phyloP scores from a whole-genome alignment of 495 filamentous ascomycete species.

The Xylaria venustula region DNA sequence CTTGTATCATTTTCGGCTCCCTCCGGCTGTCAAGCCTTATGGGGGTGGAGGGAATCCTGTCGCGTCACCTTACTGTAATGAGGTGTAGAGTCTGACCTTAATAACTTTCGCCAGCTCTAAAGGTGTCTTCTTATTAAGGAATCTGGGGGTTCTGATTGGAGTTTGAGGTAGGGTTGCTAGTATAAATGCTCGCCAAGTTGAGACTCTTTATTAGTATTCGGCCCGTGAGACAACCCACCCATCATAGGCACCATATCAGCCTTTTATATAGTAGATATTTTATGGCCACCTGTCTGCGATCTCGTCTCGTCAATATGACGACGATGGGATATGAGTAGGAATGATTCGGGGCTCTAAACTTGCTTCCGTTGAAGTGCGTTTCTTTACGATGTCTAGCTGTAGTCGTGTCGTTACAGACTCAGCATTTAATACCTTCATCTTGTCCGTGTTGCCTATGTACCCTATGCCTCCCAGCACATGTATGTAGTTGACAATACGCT shows the following conservation, averaged over 20 bases:
- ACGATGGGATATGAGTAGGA: not conserved
- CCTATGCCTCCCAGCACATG: no score
- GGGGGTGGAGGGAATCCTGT: not conserved
- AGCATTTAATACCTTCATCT: no score
- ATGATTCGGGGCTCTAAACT: not conserved
- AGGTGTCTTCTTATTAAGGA: not conserved
- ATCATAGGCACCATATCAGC: not conserved
- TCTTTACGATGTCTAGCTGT: no score
- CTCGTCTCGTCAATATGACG: not conserved
- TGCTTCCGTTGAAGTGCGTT: not conserved
- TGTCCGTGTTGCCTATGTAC: no score
- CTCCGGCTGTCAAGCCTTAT: not conserved
- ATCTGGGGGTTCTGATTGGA: conserved; percentile 9
- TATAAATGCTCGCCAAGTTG: conserved; percentile 21
- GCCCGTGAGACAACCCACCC: conserved; percentile 19
- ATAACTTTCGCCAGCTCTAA: not conserved
- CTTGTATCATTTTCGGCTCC: not conserved
- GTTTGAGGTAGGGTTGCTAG: conserved; percentile 21
- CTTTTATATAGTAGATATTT: not conserved
- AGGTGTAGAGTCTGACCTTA: not conserved
- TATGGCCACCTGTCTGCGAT: not conserved
- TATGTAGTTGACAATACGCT: no score
- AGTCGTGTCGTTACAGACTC: no score
- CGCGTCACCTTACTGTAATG: not conserved
- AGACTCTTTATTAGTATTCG: conserved; percentile 27